Evolutionary conservation across 2,329 filamentous ascomycete species (phyloP).

Genomic region (Keithomyces neogunnii): DNA sequence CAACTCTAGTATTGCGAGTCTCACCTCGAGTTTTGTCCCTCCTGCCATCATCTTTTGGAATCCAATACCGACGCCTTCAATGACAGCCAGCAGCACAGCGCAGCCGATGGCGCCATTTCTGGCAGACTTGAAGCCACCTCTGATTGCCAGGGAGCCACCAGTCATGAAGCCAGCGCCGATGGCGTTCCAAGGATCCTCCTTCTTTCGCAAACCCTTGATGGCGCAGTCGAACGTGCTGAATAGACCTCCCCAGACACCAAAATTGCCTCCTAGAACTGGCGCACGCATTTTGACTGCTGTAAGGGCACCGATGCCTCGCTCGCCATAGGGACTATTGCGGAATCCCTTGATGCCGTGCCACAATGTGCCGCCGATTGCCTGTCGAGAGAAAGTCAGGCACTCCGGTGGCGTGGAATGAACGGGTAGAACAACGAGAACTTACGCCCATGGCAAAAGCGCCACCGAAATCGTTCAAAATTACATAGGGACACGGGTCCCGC

Average conservation of each 20-base stretch:
- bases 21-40: conserved; percentile 69
- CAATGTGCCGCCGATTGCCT: conserved; percentile 72
- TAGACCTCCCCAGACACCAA: conserved; percentile 92
- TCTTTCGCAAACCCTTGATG: conserved; percentile 85
- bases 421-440: conserved; percentile 28
- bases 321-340: conserved; percentile 80
- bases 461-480: conserved; percentile 93
- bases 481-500: conserved; percentile 92
- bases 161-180: conserved; percentile 98
- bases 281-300: conserved; percentile 97
- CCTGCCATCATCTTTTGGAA: conserved; percentile 92
- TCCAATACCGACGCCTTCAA: conserved; percentile 92
- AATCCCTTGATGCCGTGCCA: conserved; percentile 98
- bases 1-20: not conserved
- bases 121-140: conserved; percentile 85
- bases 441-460: conserved; percentile 96
- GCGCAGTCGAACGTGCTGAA: conserved; percentile 96
- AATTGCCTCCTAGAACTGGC: conserved; percentile 93
- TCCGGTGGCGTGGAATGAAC: not conserved
- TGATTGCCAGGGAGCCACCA: conserved; percentile 80
- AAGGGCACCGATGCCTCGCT: conserved; percentile 88
- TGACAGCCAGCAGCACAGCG: conserved; percentile 85
- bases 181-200: conserved; percentile 97
- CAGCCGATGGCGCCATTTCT: conserved; percentile 95
- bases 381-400: not conserved